Conservation (phyloP, 345 rosid species). For the Lagerstroemia speciosa region DNA sequence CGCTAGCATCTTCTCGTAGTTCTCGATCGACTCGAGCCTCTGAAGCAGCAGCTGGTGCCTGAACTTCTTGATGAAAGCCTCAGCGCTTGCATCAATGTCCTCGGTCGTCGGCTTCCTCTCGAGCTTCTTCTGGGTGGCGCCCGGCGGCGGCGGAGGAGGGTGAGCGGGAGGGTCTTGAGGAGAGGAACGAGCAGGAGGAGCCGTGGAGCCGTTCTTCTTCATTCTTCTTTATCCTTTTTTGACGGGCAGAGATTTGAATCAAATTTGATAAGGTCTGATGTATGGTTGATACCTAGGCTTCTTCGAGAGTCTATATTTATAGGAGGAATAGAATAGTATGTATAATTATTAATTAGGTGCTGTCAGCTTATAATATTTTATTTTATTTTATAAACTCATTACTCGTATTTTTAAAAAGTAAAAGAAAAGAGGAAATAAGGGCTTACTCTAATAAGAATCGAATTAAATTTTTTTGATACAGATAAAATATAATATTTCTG, state of each 20-base stretch:
- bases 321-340: neutral
- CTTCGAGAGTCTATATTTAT: neutral
- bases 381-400: neutral
- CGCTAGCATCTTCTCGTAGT: slow-evolving; percentile 45
- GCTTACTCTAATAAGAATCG: too few species aligned
- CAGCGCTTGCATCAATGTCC: slow-evolving; percentile 65
- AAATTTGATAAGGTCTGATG: neutral
- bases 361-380: neutral
- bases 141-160: neutral
- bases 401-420: too few species aligned
- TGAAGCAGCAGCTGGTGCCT: slow-evolving; percentile 56
- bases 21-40: slow-evolving; percentile 72
- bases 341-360: too few species aligned
- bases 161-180: neutral
- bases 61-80: slow-evolving; percentile 69
- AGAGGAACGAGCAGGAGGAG: neutral
- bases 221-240: neutral
- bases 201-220: neutral
- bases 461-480: too few species aligned
- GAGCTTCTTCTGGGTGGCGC: slow-evolving; percentile 10
- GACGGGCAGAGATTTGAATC: neutral
- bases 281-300: neutral
- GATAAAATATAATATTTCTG: too few species aligned
- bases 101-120: slow-evolving; percentile 54
- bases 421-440: too few species aligned